Evolutionary conservation across 148 eudicot genomes (phyloP), one percentile per base, ranked within the genome.

Genomic region (Drosera capensis): DNA sequence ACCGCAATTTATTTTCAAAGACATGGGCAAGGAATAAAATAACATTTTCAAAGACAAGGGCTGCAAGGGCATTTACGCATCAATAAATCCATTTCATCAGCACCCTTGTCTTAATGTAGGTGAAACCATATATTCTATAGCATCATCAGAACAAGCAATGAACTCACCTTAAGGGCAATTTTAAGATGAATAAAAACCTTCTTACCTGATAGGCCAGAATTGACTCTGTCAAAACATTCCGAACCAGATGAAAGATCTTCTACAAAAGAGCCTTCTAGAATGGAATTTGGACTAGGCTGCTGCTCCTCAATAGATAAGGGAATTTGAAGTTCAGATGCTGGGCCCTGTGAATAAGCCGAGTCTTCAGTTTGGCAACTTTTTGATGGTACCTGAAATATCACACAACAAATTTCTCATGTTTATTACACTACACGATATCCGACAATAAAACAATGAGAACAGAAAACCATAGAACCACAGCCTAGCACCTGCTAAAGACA

Each of bases 151-250:
- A n/a, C n/a, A n/a, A n/a, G n/a, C n/a, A n/a, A n/a, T n/a, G n/a
- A n/a, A n/a, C n/a, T n/a, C n/a, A n/a, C n/a, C n/a, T n/a, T n/a
- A n/a, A n/a, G n/a, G n/a, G 11, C 11, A 28, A 28, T 28, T 5
- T 28, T 6, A 28, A 28, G 31, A 11, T 6, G 11, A 5, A 5
- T 6, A 28, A 28, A 28, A 5, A 28, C 23, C 48, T 46, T 55
- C 43, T 0, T 73, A 87, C 96, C 96, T 14, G 70, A 78, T 63
- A 87, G 86, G 44, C 63, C 94, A 48, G 79, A 80, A 52, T 66
- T 68, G 66, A 88, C 86, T 73, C 68, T 70, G 51, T 84, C 84
- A 61, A 78, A 80, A 60, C 92, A 71, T 63, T 81, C 93, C 38
- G 88, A 71, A 49, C 79, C 68, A 46, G 95, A 73, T 44, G 95